phyloP scores from a whole-genome alignment of 2,329 filamentous ascomycete genomes.

The Helminthosporium solani region DNA sequence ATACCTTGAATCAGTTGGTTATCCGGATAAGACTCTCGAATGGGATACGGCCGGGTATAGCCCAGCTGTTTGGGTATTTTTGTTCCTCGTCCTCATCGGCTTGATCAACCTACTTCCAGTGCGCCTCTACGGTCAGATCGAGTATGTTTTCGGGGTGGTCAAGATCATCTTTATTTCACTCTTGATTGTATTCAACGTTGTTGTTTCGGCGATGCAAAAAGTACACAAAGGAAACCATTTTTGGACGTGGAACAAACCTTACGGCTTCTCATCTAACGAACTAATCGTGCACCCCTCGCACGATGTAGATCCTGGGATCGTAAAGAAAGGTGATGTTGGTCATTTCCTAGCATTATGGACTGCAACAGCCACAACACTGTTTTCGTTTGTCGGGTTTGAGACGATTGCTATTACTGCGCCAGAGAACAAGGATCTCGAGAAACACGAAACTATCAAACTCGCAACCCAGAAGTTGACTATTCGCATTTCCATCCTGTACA shows the following conservation, averaged over 20 bases:
- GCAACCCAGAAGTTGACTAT: constrained; percentile 47
- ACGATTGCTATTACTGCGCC: constrained; percentile 48
- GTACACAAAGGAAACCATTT: constrained; percentile 26
- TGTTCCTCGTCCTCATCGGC: constrained; percentile 75
- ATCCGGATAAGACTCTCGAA: constrained; percentile 53
- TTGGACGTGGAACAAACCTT: constrained; percentile 41
- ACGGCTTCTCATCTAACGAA: constrained; percentile 29
- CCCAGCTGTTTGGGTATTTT: constrained; percentile 65
- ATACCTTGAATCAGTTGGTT: constrained; percentile 33
- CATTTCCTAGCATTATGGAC: constrained; percentile 45
- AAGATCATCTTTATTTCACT: constrained; percentile 64
- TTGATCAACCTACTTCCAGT: constrained; percentile 84
- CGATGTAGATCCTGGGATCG: constrained; percentile 19
- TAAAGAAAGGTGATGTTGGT: constrained; percentile 33
- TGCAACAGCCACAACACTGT: constrained; percentile 45
- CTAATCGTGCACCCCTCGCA: constrained; percentile 27
- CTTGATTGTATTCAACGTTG: constrained; percentile 47
- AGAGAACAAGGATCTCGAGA: constrained; percentile 46
- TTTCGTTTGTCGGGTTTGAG: constrained; percentile 48
- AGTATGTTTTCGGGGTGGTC: constrained; percentile 80
- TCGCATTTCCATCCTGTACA: constrained; percentile 48
- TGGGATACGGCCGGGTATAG: constrained; percentile 67
- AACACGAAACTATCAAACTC: constrained; percentile 48
- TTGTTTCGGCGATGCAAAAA: constrained; percentile 35
- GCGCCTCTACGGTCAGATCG: constrained; percentile 80